These are phyloP conservation scores for Lachancea kluyveri DNA, from an alignment of 805 yeast genomes.

Conservation along the genomic window DNA sequence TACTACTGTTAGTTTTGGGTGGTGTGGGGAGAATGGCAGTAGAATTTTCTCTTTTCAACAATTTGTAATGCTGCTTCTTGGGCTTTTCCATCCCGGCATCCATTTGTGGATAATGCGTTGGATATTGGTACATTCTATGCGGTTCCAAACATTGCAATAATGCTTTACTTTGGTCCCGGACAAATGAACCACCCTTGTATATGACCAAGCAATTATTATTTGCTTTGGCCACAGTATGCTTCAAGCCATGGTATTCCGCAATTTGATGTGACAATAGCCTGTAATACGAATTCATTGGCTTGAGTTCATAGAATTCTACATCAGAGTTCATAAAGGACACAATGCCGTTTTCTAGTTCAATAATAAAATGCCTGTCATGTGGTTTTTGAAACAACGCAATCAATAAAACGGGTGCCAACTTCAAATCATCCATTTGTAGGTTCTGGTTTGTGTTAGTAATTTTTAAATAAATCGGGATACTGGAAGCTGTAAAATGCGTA, in stretches of 20 bases:
- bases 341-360: slow-evolving; percentile 43
- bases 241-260: slow-evolving; percentile 58
- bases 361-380: slow-evolving; percentile 44
- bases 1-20: no score
- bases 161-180: slow-evolving; percentile 9
- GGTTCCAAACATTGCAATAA: slow-evolving; percentile 20
- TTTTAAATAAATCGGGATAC: no score
- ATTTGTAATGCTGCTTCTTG: no score
- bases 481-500: no score
- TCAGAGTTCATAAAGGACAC: slow-evolving; percentile 38
- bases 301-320: slow-evolving; percentile 37
- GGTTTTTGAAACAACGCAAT: slow-evolving; percentile 37
- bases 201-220: slow-evolving; percentile 44
- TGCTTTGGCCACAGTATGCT: slow-evolving; percentile 45
- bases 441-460: no score
- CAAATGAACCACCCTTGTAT: slow-evolving; percentile 31
- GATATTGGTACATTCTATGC: slow-evolving; percentile 1
- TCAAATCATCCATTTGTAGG: slow-evolving; percentile 7
- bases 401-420: slow-evolving; percentile 30
- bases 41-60: no score
- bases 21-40: no score
- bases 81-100: no score
- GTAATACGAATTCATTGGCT: slow-evolving; percentile 62
- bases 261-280: slow-evolving; percentile 63
- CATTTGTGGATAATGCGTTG: no score